Evolutionary conservation across 139 green algal species (phyloP), one percentile per base, ranked within the genome.

Genomic region (Nannochloris sp.): DNA sequence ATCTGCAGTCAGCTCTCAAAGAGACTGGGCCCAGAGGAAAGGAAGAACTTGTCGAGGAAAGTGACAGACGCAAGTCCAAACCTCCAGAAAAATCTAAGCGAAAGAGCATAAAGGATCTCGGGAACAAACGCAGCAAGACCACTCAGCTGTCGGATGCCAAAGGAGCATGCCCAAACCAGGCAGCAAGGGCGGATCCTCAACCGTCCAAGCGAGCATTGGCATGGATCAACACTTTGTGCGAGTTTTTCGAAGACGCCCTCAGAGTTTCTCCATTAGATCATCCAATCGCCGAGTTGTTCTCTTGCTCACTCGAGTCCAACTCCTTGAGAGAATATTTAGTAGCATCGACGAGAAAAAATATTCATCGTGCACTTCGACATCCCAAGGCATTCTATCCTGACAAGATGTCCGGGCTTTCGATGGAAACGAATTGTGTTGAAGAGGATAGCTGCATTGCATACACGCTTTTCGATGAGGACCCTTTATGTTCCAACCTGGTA

Each of bases 361-460:
- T 84, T 14, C 69, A 84, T 44, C 5, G 34, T 51, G 75, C 76
- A 2, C 62, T 85, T 11, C 48, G 63, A 10, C 25, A 44, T 15
- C 29, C 55, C 6, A 14, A 61, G 14, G 9, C 5, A 44, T 61
- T 46, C 55, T 40, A 40, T 23, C 25, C 51, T 18, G 51, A 34
- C 16, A 19, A 58, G 1, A 31, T 61, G 18, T 15, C 12, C 24
- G 43, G 40, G 11, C 24, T 46, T 27, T 29, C 14, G 10, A 21
- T 46, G 14, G n/a, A 21, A 8, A 29, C 4, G n/a, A 61, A 21
- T 40, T 11, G 8, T 40, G 8, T 40, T 40, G 8, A 40, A 40
- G 74, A 82, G 19, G 76, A 83, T 19, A 59, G 59, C 1, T 72
- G 48, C 53, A 65, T 83, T 19, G 69, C 73, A 2, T 83, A 76